Evolutionary conservation across 805 yeast species (phyloP).

Genomic region (Blastobotrys muscicola): DNA sequence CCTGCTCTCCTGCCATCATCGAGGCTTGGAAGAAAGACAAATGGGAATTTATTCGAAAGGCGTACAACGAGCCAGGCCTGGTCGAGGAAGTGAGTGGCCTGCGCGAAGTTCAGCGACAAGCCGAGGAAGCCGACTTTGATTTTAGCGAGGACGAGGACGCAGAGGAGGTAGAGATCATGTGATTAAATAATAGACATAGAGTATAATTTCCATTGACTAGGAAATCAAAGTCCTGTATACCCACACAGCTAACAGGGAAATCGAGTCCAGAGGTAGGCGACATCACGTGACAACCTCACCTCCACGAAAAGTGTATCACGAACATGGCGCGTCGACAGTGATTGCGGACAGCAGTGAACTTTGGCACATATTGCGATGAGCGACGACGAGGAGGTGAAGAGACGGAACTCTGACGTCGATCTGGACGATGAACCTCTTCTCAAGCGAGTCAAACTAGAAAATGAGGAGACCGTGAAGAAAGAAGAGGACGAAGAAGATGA

Average conservation of each 20-base stretch:
- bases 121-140: constrained; percentile 46
- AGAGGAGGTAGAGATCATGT: constrained; percentile 7
- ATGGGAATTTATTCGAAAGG: constrained; percentile 73
- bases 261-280: background rate
- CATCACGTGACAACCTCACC: background rate
- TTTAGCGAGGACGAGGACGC: constrained; percentile 29
- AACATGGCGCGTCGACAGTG: background rate
- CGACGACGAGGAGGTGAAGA: constrained; percentile 1
- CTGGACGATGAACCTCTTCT: constrained; percentile 21
- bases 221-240: too few relatives aligned
- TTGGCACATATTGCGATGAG: background rate
- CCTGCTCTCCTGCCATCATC: constrained; percentile 61
- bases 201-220: too few relatives aligned
- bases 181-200: background rate
- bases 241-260: too few relatives aligned
- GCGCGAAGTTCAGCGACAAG: constrained; percentile 57
- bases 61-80: constrained; percentile 55
- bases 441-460: constrained; percentile 24
- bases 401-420: background rate
- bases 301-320: background rate
- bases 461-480: constrained; percentile 20
- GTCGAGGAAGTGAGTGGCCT: constrained; percentile 78
- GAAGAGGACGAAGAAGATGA: constrained; percentile 23
- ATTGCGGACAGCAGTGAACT: background rate
- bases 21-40: constrained; percentile 42